phyloP scores from a whole-genome alignment of 2,329 filamentous ascomycete genomes.

The Cyphellophora europaea region DNA sequence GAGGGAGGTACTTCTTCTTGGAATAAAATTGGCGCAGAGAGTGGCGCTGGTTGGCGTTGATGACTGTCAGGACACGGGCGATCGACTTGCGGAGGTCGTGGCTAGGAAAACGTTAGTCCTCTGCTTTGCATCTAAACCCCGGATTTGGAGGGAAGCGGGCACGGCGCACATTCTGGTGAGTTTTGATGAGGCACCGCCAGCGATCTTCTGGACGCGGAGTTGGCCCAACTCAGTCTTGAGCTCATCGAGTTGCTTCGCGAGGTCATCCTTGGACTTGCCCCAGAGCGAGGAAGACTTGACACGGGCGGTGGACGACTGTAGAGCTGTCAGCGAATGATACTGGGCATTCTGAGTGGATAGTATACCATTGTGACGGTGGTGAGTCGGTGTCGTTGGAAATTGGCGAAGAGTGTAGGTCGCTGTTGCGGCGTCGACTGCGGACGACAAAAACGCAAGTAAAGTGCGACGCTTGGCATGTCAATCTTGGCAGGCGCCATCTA shows the following conservation, averaged over 20 bases:
- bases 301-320: conserved; percentile 52
- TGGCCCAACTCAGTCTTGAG: conserved; percentile 93
- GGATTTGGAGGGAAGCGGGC: not conserved
- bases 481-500: too few relatives aligned
- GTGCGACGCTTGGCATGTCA: too few relatives aligned
- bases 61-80: conserved; percentile 95
- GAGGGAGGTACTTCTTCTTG: conserved; percentile 98
- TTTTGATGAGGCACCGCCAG: conserved; percentile 85
- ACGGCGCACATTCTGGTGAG: conserved; percentile 84
- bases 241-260: conserved; percentile 89
- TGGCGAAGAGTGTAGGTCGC: too few relatives aligned
- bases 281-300: conserved; percentile 96
- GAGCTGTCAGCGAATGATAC: not conserved
- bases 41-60: conserved; percentile 98
- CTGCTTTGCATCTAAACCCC: conserved; percentile 3
- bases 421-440: too few relatives aligned
- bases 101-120: conserved; percentile 42
- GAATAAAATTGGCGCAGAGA: conserved; percentile 99
- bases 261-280: conserved; percentile 98
- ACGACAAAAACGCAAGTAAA: too few relatives aligned
- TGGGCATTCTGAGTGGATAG: not conserved
- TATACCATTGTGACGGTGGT: too few relatives aligned
- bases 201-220: conserved; percentile 97
- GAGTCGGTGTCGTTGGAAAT: too few relatives aligned
- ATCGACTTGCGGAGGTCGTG: conserved; percentile 99